Evolutionary conservation across 306 rosid genomes (phyloP).

Genomic region (Benincasa hispida): DNA sequence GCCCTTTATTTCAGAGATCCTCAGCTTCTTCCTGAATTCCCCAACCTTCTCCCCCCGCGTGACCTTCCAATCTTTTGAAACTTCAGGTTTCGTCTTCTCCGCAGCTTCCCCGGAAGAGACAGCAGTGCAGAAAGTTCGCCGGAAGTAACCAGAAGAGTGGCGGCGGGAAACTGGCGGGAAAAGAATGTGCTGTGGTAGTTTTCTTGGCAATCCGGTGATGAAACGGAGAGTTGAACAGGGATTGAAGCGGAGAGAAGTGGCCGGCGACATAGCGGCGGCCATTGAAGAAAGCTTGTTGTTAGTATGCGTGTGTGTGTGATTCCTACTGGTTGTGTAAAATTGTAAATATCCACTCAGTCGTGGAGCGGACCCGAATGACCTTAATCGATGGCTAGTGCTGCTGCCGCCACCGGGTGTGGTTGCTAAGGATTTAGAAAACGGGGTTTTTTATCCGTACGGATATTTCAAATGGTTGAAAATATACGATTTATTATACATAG

Average conservation of each 20-base stretch:
- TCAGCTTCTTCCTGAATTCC: constrained; percentile 68
- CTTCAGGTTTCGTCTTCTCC: constrained; percentile 18
- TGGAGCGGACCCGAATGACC: not conserved
- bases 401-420: too few species aligned
- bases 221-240: constrained; percentile 21
- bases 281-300: constrained; percentile 7
- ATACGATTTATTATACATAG: too few species aligned
- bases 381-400: too few species aligned
- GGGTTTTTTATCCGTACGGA: too few species aligned
- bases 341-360: not conserved
- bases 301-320: not conserved
- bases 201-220: constrained; percentile 8
- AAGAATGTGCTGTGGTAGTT: constrained; percentile 2
- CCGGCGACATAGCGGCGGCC: constrained; percentile 33
- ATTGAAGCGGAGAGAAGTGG: constrained; percentile 22
- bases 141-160: not conserved
- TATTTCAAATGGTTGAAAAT: too few species aligned
- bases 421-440: too few species aligned
- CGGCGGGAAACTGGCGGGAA: constrained; percentile 17
- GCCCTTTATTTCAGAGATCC: constrained; percentile 48
- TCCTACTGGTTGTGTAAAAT: not conserved
- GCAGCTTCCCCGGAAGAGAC: constrained; percentile 24
- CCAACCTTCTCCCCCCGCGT: constrained; percentile 27
- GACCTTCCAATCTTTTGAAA: constrained; percentile 8
- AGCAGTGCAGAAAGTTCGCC: constrained; percentile 31